Conservation (phyloP, 2,329 filamentous ascomycete genomes). For the Colletotrichum tanaceti region DNA sequence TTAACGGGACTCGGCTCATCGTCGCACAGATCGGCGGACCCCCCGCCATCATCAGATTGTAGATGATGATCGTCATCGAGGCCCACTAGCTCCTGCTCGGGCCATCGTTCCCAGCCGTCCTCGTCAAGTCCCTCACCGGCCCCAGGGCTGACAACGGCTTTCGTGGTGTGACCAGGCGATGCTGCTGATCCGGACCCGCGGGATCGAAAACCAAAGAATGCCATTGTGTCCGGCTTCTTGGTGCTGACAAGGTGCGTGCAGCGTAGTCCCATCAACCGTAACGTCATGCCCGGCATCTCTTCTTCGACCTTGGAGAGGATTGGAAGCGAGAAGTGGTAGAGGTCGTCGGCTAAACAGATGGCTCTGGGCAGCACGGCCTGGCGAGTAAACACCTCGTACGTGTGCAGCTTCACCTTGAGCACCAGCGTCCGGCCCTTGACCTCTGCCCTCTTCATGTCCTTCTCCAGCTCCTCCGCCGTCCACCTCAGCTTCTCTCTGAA, state of each 20-base stretch:
- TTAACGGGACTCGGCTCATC: slow-evolving; percentile 51
- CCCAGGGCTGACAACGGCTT: slow-evolving; percentile 51
- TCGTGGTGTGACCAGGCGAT: slow-evolving; percentile 40
- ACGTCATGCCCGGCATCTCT: slow-evolving; percentile 80
- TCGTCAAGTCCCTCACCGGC: slow-evolving; percentile 50
- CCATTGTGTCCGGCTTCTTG: slow-evolving; percentile 80
- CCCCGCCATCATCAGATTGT: slow-evolving; percentile 53
- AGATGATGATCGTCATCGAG: slow-evolving; percentile 39
- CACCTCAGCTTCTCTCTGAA: slow-evolving; percentile 82
- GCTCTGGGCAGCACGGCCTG: slow-evolving; percentile 81
- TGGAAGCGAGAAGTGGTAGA: slow-evolving; percentile 84
- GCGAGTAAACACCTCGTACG: slow-evolving; percentile 89
- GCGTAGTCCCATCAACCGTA: slow-evolving; percentile 88
- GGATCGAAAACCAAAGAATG: slow-evolving; percentile 79
- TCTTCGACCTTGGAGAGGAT: slow-evolving; percentile 87
- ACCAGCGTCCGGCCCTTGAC: slow-evolving; percentile 93
- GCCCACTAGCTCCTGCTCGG: slow-evolving; percentile 68
- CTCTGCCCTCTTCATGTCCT: slow-evolving; percentile 81
- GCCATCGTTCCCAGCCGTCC: slow-evolving; percentile 74
- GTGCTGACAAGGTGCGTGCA: slow-evolving; percentile 89
- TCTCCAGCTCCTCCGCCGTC: slow-evolving; percentile 87
- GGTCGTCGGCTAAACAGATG: slow-evolving; percentile 78
- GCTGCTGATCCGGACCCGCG: slow-evolving; percentile 40
- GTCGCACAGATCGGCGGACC: slow-evolving; percentile 69
- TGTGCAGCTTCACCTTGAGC: slow-evolving; percentile 93